A percentile compares a stretch with the other conserved stretches of the same genome.
Conservation (phyloP, 495 filamentous ascomycete species). For the Aspergillus coremiiformis region DNA sequence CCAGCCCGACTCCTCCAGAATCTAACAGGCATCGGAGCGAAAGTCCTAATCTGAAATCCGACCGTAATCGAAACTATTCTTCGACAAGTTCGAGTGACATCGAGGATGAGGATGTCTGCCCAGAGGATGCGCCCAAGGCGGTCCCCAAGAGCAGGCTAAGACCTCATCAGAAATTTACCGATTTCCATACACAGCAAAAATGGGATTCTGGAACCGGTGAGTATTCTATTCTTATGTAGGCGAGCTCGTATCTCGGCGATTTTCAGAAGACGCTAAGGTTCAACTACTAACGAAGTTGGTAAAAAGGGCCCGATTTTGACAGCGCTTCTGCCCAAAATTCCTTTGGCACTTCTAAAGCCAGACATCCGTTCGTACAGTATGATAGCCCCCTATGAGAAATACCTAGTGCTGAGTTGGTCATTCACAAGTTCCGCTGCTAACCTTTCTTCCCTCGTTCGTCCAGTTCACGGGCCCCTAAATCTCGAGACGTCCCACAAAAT, state of each 20-base stretch:
- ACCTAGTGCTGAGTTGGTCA: not conserved
- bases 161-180: conserved; percentile 28
- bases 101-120: conserved; percentile 21
- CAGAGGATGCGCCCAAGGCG: conserved; percentile 32
- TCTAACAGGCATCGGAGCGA: conserved; percentile 31
- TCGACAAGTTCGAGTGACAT: conserved; percentile 36
- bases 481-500: conserved; percentile 4
- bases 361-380: conserved; percentile 18
- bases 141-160: conserved; percentile 38
- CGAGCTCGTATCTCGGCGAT: not conserved
- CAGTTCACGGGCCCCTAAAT: not conserved
- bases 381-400: too few species aligned
- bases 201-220: conserved; percentile 28
- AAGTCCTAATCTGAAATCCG: conserved; percentile 29
- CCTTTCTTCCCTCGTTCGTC: not conserved
- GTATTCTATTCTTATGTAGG: conserved; percentile 8
- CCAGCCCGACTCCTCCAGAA: conserved; percentile 25
- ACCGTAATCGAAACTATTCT: conserved; percentile 19
- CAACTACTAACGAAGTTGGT: conserved; percentile 20
- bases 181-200: conserved; percentile 21
- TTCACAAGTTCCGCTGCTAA: not conserved
- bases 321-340: conserved; percentile 23
- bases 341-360: conserved; percentile 7
- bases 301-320: conserved; percentile 35
- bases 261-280: not conserved